phyloP scores from a whole-genome alignment of 2,329 filamentous ascomycete species.

The Lecanicillium sp. region DNA sequence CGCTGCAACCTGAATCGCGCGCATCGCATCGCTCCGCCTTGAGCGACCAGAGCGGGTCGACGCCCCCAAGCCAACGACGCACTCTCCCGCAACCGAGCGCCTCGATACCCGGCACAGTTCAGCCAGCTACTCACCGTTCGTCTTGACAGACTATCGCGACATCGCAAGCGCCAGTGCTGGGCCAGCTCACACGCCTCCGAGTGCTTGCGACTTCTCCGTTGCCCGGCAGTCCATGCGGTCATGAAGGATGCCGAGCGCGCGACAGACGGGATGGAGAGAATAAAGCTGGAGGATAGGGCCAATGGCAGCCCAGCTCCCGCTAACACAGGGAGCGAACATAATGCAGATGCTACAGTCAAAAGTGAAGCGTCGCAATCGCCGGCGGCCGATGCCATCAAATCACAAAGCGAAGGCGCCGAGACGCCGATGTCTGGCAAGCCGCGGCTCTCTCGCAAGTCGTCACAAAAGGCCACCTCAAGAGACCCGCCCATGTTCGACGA shows the following conservation, averaged over 20 bases:
- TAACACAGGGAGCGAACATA: background rate
- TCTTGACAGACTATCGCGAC: too few species aligned
- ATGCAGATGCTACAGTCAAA: slow-evolving; percentile 3
- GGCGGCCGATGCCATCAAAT: slow-evolving; percentile 31
- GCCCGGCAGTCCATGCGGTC: slow-evolving; percentile 4
- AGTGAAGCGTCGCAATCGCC: slow-evolving; percentile 4
- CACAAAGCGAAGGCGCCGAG: slow-evolving; percentile 38
- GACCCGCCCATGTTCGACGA: slow-evolving; percentile 63
- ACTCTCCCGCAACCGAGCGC: too few species aligned
- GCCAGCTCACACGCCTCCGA: too few species aligned
- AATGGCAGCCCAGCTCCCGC: slow-evolving; percentile 13
- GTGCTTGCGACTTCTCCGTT: background rate
- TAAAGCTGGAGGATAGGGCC: slow-evolving; percentile 24
- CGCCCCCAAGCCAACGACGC: too few species aligned
- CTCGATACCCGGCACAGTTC: too few species aligned
- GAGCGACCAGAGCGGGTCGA: background rate
- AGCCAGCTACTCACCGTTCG: too few species aligned
- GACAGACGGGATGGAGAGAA: slow-evolving; percentile 19
- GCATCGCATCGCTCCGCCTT: too few species aligned
- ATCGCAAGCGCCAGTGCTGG: background rate
- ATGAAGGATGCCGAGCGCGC: slow-evolving; percentile 18
- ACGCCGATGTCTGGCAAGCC: slow-evolving; percentile 43
- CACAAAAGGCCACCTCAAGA: slow-evolving; percentile 59
- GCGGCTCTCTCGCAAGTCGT: slow-evolving; percentile 66
- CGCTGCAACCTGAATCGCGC: too few species aligned